These are phyloP conservation scores for Penicillium vulpinum DNA, from an alignment of 2,329 filamentous ascomycete species.

Conservation along the genomic window DNA sequence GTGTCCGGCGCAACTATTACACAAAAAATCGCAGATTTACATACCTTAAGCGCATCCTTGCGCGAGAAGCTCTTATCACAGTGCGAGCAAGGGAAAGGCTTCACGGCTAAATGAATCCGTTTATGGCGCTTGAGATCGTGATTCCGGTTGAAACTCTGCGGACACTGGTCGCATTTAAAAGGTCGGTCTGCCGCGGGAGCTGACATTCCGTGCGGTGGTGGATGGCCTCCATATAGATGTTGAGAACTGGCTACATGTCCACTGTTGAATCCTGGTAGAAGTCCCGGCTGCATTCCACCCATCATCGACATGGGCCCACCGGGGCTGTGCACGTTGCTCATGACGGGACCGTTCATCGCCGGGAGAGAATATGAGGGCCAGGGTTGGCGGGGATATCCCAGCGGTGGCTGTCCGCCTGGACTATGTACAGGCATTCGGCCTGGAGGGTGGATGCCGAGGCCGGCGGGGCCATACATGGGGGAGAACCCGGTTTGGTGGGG, in stretches of 20 bases:
- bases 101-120: constrained; percentile 89
- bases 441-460: constrained; percentile 40
- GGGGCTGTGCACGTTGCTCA: constrained; percentile 77
- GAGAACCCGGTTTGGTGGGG: constrained; percentile 50
- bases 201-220: constrained; percentile 57
- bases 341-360: constrained; percentile 65
- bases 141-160: constrained; percentile 92
- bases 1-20: not conserved
- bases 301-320: constrained; percentile 71
- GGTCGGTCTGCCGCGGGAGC: constrained; percentile 72
- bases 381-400: constrained; percentile 44
- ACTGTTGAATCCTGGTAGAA: constrained; percentile 62
- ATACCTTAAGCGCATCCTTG: constrained; percentile 94
- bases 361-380: constrained; percentile 59
- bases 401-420: constrained; percentile 41
- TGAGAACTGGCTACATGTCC: constrained; percentile 59
- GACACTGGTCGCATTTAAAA: constrained; percentile 91
- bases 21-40: constrained; percentile 36
- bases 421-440: constrained; percentile 57
- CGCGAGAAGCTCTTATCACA: constrained; percentile 97
- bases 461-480: constrained; percentile 44
- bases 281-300: constrained; percentile 56
- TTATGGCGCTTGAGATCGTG: constrained; percentile 96
- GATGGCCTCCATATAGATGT: constrained; percentile 60
- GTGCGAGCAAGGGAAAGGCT: constrained; percentile 86